These are phyloP conservation scores for Aaosphaeria pasadenensis DNA, from an alignment of 2,329 filamentous ascomycete species.

Conservation along the genomic window DNA sequence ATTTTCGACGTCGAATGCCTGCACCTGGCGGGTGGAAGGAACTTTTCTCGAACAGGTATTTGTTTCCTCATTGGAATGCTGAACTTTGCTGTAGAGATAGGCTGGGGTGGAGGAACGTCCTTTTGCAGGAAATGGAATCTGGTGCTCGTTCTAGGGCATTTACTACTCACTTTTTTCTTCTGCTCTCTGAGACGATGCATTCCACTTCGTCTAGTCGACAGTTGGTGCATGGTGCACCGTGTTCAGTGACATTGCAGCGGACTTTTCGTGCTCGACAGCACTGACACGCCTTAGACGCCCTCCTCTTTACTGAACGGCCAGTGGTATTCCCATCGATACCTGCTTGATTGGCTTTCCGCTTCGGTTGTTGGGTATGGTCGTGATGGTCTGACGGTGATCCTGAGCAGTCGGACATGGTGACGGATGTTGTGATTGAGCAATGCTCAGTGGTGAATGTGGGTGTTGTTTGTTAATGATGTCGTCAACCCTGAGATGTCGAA, in stretches of 20 bases:
- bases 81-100: neutral
- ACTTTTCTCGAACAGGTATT: no score
- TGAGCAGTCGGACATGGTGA: conserved; percentile 38
- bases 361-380: conserved; percentile 39
- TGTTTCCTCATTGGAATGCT: neutral
- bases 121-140: conserved; percentile 6
- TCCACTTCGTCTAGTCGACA: conserved; percentile 78
- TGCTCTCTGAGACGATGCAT: conserved; percentile 68
- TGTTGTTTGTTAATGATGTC: no score
- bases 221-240: conserved; percentile 81
- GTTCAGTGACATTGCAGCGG: conserved; percentile 87
- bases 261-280: conserved; percentile 88
- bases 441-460: neutral
- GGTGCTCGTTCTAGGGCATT: conserved; percentile 12
- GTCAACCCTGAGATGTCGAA: no score
- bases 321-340: conserved; percentile 50
- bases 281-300: conserved; percentile 88
- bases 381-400: conserved; percentile 33
- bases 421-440: conserved; percentile 1
- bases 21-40: no score
- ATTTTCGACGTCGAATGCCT: no score
- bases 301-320: conserved; percentile 66
- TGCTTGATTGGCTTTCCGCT: conserved; percentile 57
- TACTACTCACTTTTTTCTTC: conserved; percentile 73
- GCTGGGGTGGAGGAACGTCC: conserved; percentile 10